Base-by-base conservation (phyloP, 371 early-diverging fungal species). In the Mortierella sp. region DNA sequence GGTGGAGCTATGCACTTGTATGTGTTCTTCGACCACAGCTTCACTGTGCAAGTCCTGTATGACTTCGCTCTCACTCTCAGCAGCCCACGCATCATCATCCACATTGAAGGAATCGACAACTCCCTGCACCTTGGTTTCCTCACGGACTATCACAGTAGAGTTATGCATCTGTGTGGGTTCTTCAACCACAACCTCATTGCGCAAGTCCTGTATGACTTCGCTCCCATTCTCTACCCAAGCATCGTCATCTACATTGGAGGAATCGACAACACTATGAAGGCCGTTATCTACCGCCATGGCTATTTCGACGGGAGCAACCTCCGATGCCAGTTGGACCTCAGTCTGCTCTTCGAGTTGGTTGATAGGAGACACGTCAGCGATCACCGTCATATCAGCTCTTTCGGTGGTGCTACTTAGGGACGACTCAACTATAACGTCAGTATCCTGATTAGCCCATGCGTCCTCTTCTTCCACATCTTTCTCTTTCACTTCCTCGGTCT, bases 361-460 rank as follows among this genome's bases (percentile, higher is more conserved):
- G 10, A 11, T 22, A 57, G 21, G 24, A 21, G 22, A 52, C 22
- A 24, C 24, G 6, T 28, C 57, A 16, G 22, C 57, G 57, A 32
- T 19, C 48, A 48, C 48, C 6, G 13, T 48, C 6, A 2, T 13
- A 11, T 48, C 13, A 48, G 11, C 19, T 19, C 19, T 48, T 19
- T 19, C 48, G 19, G 16, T 19, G 11, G 3, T 19, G 16, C 19
- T 48, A 16, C 13, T 48, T 19, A 19, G 48, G n/a, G 16, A 11
- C 36, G n/a, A 64, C 4, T 28, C 57, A 19, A 57, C 10, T 15
- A 19, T 19, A 10, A 22, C n/a, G 13, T 33, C 22, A 5, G 43
- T n/a, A 16, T 61, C 69, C 24, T 68, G 69, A 4, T 60, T 52
- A 22, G 40, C 62, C 69, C 69, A 68, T 7, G 60, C 53, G 45